Percentiles rank a stretch among this genome's conserved stretches.
Evolutionary conservation across 2,329 filamentous ascomycete genomes (phyloP).

Genomic region (Shiraia bambusicola): DNA sequence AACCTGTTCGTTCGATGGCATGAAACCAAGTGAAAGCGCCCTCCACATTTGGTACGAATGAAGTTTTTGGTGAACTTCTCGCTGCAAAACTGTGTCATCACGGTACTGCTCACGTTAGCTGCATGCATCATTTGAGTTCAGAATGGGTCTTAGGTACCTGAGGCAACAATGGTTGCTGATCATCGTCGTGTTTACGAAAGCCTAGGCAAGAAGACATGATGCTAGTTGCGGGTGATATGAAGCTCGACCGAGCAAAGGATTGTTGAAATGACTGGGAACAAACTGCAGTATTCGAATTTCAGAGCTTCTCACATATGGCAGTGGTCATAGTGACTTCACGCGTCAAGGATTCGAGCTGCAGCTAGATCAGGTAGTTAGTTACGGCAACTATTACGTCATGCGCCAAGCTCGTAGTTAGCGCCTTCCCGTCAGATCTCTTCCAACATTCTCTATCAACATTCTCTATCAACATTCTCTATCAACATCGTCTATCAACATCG

Average conservation of each 20-base stretch:
- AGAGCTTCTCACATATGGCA: too few relatives aligned
- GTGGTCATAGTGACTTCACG: too few relatives aligned
- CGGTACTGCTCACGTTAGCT: constrained; percentile 54
- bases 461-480: too few relatives aligned
- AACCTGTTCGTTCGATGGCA: constrained; percentile 86
- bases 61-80: constrained; percentile 80
- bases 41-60: constrained; percentile 91
- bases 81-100: constrained; percentile 71
- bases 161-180: constrained; percentile 74
- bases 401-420: too few relatives aligned
- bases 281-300: too few relatives aligned
- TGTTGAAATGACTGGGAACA: not conserved
- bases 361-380: too few relatives aligned
- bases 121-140: not conserved
- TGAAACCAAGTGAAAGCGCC: constrained; percentile 78
- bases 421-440: too few relatives aligned
- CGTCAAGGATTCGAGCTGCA: too few relatives aligned
- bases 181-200: constrained; percentile 57
- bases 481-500: too few relatives aligned
- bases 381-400: too few relatives aligned
- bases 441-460: too few relatives aligned
- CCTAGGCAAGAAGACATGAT: constrained; percentile 68
- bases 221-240: not conserved
- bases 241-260: not conserved
- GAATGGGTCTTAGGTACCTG: constrained; percentile 46